These are phyloP conservation scores for Monosporascus ibericus DNA, from an alignment of 2,329 filamentous ascomycete species.

Conservation along the genomic window DNA sequence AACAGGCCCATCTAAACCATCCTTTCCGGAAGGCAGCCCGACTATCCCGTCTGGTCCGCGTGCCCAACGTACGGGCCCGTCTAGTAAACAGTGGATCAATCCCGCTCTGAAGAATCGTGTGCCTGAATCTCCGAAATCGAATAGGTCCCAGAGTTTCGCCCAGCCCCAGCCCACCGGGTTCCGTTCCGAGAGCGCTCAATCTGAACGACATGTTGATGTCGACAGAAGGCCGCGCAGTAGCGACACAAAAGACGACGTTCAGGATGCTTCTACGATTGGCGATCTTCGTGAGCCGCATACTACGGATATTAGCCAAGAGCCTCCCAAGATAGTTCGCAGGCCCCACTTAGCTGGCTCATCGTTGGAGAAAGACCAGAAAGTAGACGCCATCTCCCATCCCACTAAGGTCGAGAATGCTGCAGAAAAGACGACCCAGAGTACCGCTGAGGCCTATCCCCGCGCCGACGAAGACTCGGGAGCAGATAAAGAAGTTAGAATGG, in stretches of 20 bases:
- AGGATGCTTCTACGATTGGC: conserved; percentile 9
- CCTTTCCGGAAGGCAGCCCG: conserved; percentile 36
- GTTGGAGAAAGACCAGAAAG: conserved; percentile 14
- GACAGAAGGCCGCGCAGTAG: conserved; percentile 46
- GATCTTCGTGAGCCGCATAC: conserved; percentile 14
- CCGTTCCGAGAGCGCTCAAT: conserved; percentile 29
- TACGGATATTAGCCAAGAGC: conserved; percentile 10
- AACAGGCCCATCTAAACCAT: conserved; percentile 37
- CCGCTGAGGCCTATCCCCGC: background rate
- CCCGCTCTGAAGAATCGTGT: conserved; percentile 42
- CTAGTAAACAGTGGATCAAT: conserved; percentile 57
- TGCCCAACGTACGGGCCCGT: conserved; percentile 43
- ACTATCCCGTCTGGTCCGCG: conserved; percentile 49
- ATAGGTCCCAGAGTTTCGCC: conserved; percentile 44
- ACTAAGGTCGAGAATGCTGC: conserved; percentile 9
- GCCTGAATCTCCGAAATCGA: conserved; percentile 46
- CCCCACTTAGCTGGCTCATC: conserved; percentile 19
- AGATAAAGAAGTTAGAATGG: conserved; percentile 4
- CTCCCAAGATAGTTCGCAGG: conserved; percentile 10
- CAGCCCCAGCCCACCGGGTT: conserved; percentile 29
- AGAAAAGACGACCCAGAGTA: background rate
- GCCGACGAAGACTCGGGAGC: background rate
- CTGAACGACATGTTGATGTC: conserved; percentile 35
- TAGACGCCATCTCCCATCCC: conserved; percentile 10
- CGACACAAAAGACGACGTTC: conserved; percentile 41